Conservation (phyloP, 2,329 filamentous ascomycete genomes). For the Rugonectria rugulosa region DNA sequence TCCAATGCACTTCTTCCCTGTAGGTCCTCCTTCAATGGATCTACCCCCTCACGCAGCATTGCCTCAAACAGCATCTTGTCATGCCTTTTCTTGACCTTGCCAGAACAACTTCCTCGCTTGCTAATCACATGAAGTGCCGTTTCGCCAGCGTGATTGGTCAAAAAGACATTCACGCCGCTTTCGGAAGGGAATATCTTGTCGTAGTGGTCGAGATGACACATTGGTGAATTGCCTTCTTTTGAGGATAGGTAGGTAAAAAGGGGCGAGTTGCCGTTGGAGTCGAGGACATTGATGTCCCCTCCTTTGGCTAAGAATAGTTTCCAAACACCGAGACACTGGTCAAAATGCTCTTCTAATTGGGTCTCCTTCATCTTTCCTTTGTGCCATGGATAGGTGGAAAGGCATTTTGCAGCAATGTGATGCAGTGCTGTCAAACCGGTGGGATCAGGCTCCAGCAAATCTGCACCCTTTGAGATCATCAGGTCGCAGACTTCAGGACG, state of each 20-base stretch:
- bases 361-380: not conserved
- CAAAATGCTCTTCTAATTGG: conserved; percentile 5
- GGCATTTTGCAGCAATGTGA: conserved; percentile 25
- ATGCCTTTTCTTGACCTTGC: not conserved
- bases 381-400: not conserved
- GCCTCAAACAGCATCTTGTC: conserved; percentile 27
- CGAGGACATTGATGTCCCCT: conserved; percentile 23
- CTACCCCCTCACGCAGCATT: conserved; percentile 27
- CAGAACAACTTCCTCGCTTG: not conserved
- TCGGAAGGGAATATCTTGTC: conserved; percentile 22
- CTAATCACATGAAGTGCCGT: conserved; percentile 29
- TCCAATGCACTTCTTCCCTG: conserved; percentile 34
- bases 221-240: accelerated
- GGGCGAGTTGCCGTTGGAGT: conserved; percentile 26
- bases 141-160: conserved; percentile 23
- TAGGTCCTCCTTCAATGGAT: conserved; percentile 31
- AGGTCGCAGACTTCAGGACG: conserved; percentile 26
- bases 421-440: conserved; percentile 27
- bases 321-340: conserved; percentile 24
- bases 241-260: conserved; percentile 21
- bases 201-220: conserved; percentile 16
- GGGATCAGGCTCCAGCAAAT: conserved; percentile 21
- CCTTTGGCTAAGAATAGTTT: conserved; percentile 4
- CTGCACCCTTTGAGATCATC: conserved; percentile 24
- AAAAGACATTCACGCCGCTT: conserved; percentile 23